Evolutionary conservation across 441 rosid genomes (phyloP).

Genomic region (Raphanus hybrid): DNA sequence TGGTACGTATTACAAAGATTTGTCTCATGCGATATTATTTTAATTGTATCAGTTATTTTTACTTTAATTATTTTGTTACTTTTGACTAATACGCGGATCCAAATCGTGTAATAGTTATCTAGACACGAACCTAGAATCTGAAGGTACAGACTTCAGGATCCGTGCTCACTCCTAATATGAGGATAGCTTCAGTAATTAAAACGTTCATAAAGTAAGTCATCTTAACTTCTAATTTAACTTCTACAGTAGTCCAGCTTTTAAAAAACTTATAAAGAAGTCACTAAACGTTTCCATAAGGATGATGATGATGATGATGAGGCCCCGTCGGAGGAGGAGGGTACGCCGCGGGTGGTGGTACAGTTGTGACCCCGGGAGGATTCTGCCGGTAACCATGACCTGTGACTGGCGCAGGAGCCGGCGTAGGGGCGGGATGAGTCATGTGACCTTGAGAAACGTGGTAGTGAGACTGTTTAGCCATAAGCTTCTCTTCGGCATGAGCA

Average conservation of each 20-base stretch:
- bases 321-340: slow-evolving; percentile 22
- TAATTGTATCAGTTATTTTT: not conserved
- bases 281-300: slow-evolving; percentile 11
- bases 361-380: slow-evolving; percentile 1
- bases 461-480: slow-evolving; percentile 43
- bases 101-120: not conserved
- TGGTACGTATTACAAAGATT: not conserved
- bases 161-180: not conserved
- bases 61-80: not conserved
- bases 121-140: too few species aligned
- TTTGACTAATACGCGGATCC: not conserved
- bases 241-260: not conserved
- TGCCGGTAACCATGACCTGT: slow-evolving; percentile 44
- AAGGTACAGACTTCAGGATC: too few species aligned
- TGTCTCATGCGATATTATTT: not conserved
- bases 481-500: slow-evolving; percentile 49
- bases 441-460: slow-evolving; percentile 34
- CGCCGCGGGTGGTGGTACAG: slow-evolving; percentile 23
- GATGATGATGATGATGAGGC: slow-evolving; percentile 24
- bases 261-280: not conserved
- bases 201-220: not conserved
- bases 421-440: slow-evolving; percentile 24
- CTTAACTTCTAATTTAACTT: not conserved
- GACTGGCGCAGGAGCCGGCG: slow-evolving; percentile 35
- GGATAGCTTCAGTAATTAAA: not conserved